Base-by-base conservation (phyloP, 495 filamentous ascomycete species). In the Corynascus novoguineensis region DNA sequence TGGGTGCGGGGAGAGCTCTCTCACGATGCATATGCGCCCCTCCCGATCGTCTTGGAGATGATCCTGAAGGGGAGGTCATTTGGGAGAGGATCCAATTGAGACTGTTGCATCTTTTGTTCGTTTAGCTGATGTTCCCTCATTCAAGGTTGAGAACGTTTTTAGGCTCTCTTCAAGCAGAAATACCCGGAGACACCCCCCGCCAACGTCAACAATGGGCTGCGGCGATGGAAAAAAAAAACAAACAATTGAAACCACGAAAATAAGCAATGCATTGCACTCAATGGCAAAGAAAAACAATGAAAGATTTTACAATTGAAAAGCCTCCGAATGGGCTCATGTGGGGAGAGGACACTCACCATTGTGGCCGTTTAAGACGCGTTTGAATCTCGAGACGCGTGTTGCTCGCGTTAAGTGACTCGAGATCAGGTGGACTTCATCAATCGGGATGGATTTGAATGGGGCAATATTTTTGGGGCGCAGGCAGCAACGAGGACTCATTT, bases 1-100 rank as follows among this genome's bases (percentile, higher is more conserved):
- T 44, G 46, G 60, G 48, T 29, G 35, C 8, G 1, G 27, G 40
- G 44, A 55, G 5, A 44, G n/a, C 44, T 50, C 53, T 75, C 86
- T 73, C 72, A 97, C 93, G 89, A 96, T 64, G 93, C 93, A 82
- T 98, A 98, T 53, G 93, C 93, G 59, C 93, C 93, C 71, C 88
- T 83, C 41, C 93, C 93, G 62, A 98, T 96, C 35, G 95, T 98
- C 66, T 92, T 90, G 29, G 91, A 96, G 63, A 98, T 82, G 68
- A 98, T 86, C 54, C 93, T 84, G 72, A 98, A 98, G 27, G 95
- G 95, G 40, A 98, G 78, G 62, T 95, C 82, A 58, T 65, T 79
- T 35, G 93, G 93, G 42, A 97, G 79, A 57, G 91, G 91, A 62
- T 90, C 90, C 48, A 90, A 73, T 74, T 98, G 93, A 55, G 89